These are phyloP conservation scores for Cryphonectria parasitica DNA, from an alignment of 2,329 filamentous ascomycete genomes.

Conservation along the genomic window DNA sequence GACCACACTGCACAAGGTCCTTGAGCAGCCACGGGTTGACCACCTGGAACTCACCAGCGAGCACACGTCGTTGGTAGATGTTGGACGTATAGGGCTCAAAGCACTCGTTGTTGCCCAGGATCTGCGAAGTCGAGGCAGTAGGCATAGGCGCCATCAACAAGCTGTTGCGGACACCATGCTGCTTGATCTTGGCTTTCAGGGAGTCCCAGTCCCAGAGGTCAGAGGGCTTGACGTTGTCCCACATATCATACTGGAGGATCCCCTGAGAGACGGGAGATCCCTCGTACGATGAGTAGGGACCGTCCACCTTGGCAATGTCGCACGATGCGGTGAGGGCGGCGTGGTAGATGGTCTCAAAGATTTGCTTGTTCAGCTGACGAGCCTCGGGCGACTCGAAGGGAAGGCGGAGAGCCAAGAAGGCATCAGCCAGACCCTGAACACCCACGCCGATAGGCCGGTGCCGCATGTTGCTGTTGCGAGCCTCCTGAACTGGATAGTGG, in stretches of 20 bases:
- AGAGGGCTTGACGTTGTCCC: conserved; percentile 82
- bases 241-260: conserved; percentile 98
- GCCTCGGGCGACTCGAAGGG: conserved; percentile 97
- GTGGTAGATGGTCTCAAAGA: conserved; percentile 99
- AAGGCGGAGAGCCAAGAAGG: conserved; percentile 94
- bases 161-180: conserved; percentile 94
- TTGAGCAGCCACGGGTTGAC: conserved; percentile 99
- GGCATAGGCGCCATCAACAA: conserved; percentile 96
- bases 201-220: conserved; percentile 96
- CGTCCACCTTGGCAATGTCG: conserved; percentile 80
- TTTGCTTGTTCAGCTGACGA: conserved; percentile 92
- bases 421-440: conserved; percentile 96
- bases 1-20: conserved; percentile 94
- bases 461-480: conserved; percentile 93
- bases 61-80: conserved; percentile 97
- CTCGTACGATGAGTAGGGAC: conserved; percentile 86
- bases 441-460: conserved; percentile 95
- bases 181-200: conserved; percentile 87
- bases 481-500: conserved; percentile 96
- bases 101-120: conserved; percentile 98
- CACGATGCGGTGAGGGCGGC: conserved; percentile 88
- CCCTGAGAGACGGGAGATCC: conserved; percentile 94
- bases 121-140: conserved; percentile 95
- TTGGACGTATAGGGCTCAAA: conserved; percentile 99
- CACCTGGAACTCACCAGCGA: conserved; percentile 98